A percentile compares a stretch with the other conserved stretches of the same genome.
Evolutionary conservation across 768 basidiomycete genomes (phyloP).

Genomic region (Termitomyces titanicus): DNA sequence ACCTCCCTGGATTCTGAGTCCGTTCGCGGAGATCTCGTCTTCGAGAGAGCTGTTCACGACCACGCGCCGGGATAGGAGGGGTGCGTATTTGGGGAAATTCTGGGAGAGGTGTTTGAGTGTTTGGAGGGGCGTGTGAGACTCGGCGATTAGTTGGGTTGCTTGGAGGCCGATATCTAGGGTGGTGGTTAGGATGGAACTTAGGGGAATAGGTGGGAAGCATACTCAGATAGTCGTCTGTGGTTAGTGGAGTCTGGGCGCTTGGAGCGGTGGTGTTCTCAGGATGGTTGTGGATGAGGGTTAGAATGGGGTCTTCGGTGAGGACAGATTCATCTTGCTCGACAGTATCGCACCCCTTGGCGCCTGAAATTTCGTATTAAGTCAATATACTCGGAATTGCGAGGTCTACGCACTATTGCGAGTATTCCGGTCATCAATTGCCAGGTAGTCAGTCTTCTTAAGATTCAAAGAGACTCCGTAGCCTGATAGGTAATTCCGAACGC

Average conservation of each 20-base stretch:
- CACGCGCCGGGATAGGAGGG: slow-evolving; percentile 70
- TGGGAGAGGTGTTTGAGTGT: slow-evolving; percentile 71
- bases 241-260: slow-evolving; percentile 39
- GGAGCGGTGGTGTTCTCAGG: slow-evolving; percentile 36
- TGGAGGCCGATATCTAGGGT: slow-evolving; percentile 64
- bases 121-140: slow-evolving; percentile 49
- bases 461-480: slow-evolving; percentile 93
- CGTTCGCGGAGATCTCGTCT: slow-evolving; percentile 57
- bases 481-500: slow-evolving; percentile 49
- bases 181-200: not conserved
- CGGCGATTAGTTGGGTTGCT: slow-evolving; percentile 69
- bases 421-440: slow-evolving; percentile 85
- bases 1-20: slow-evolving; percentile 48
- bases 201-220: not conserved
- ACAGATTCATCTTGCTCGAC: slow-evolving; percentile 23
- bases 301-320: slow-evolving; percentile 28
- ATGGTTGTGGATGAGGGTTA: slow-evolving; percentile 35
- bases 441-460: slow-evolving; percentile 96
- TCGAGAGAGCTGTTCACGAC: slow-evolving; percentile 43
- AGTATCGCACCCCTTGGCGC: slow-evolving; percentile 5
- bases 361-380: slow-evolving; percentile 1
- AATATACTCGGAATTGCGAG: not conserved
- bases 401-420: slow-evolving; percentile 19
- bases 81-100: slow-evolving; percentile 87
- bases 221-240: slow-evolving; percentile 56